Base-by-base conservation (phyloP, 306 rosid genomes). In the Urtica urens region DNA sequence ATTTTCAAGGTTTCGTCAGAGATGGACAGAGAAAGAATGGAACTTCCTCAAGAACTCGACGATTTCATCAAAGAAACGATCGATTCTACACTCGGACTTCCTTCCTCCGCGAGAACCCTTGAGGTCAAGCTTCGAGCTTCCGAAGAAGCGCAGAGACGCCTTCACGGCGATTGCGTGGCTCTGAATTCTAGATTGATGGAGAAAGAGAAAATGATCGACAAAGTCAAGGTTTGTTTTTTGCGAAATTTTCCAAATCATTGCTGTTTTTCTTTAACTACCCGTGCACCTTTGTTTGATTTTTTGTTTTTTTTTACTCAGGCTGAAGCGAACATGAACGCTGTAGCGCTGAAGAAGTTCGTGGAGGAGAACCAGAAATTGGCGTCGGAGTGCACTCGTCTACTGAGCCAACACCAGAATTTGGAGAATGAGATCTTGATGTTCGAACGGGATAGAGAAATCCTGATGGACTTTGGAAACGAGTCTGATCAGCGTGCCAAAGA, bases 381-480 rank as follows among this genome's bases (percentile, higher is more conserved):
- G 12, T 53, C 62, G 9, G 83, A 78, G 54, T 82, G 94, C 40
- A 50, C 66, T 25, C 58, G 58, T 42, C 64, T 85, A 14, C 45
- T 86, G 61, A 57, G 12, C 0, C 72, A 79, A 49, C 72, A 95
- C 38, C 67, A 66, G 1, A 78, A 73, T 14, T 75, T 66, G 87
- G 92, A 85, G 57, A 77, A 62, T 20, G 87, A 92, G 55, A 79
- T 93, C 51, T 62, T 76, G 11, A 61, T 92, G n/a, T 92, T 79
- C 23, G 96, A 92, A 47, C 73, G 51, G 31, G 99, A 92, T 60
- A 65, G 94, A 19, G 96, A 92, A 46, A 83, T 74, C 2, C 65
- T 92, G 78, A 92, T 92, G 99, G 99, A 92, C 48, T 85, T 92
- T 3, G 96, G 94, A 53, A 82, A 90, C 20, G 93, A 92, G 46